These are phyloP conservation scores for Metarhizium guizhouense DNA, from an alignment of 2,329 filamentous ascomycete species.

Conservation along the genomic window DNA sequence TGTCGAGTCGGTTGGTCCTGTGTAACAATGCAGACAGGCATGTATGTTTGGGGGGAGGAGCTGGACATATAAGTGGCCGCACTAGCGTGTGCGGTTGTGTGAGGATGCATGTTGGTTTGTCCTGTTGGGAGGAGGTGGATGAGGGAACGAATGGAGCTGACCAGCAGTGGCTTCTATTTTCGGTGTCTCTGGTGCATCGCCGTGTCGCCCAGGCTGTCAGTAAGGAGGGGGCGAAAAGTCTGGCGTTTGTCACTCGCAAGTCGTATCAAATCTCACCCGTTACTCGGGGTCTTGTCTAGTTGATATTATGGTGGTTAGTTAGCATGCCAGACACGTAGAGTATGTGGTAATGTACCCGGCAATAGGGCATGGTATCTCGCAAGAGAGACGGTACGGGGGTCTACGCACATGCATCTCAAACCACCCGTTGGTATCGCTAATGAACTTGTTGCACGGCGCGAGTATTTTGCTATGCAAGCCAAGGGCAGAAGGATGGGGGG, in stretches of 20 bases:
- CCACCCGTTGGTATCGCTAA: not conserved
- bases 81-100: not conserved
- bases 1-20: not conserved
- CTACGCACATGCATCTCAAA: not conserved
- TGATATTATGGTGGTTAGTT: not conserved
- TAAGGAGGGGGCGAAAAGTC: not conserved
- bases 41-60: not conserved
- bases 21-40: not conserved
- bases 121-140: not conserved
- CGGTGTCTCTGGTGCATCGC: not conserved
- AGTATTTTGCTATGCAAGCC: not conserved
- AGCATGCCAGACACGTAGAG: not conserved
- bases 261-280: not conserved
- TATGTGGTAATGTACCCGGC: not conserved
- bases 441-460: not conserved
- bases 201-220: not conserved
- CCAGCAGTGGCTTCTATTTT: not conserved
- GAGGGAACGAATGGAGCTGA: not conserved
- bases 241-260: not conserved
- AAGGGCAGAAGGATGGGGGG: not conserved
- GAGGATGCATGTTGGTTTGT: not conserved
- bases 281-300: not conserved
- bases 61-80: not conserved
- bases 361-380: not conserved
- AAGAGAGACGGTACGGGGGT: not conserved